Evolutionary conservation across 495 filamentous ascomycete genomes (phyloP).

Genomic region (Evernia prunastri): DNA sequence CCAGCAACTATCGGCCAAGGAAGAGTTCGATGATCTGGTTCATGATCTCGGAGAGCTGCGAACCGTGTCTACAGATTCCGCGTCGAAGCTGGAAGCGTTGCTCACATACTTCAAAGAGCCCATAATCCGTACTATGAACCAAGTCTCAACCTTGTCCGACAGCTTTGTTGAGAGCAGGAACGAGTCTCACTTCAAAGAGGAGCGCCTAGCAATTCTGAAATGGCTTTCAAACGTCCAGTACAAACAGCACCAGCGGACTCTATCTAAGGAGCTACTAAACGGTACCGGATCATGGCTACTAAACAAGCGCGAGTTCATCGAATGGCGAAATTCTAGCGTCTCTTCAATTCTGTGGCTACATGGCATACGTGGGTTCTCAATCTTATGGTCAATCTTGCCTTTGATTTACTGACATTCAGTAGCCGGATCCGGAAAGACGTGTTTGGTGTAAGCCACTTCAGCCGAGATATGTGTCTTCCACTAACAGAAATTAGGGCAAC

Average conservation of each 20-base stretch:
- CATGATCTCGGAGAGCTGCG: not conserved
- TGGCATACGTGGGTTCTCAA: not conserved
- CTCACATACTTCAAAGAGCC: not conserved
- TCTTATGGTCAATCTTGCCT: not conserved
- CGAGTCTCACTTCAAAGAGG: not conserved
- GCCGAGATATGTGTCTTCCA: no score
- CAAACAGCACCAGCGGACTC: not conserved
- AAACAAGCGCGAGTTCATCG: not conserved
- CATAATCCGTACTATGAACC: not conserved
- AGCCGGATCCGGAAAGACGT: not conserved
- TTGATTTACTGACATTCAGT: not conserved
- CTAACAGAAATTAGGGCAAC: no score
- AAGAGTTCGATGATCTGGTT: not conserved
- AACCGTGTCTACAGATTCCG: not conserved
- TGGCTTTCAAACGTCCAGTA: not conserved
- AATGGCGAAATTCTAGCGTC: not conserved
- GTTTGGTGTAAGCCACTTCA: not conserved
- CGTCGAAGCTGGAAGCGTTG: not conserved
- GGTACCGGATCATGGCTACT: not conserved
- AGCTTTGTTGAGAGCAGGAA: not conserved
- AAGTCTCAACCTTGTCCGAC: not conserved
- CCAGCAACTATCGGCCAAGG: not conserved
- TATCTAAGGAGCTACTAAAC: not conserved
- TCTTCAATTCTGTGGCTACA: not conserved
- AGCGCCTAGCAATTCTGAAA: not conserved